These are phyloP conservation scores for Hypoxylon sp. DNA, from an alignment of 2,329 filamentous ascomycete genomes.

Conservation along the genomic window DNA sequence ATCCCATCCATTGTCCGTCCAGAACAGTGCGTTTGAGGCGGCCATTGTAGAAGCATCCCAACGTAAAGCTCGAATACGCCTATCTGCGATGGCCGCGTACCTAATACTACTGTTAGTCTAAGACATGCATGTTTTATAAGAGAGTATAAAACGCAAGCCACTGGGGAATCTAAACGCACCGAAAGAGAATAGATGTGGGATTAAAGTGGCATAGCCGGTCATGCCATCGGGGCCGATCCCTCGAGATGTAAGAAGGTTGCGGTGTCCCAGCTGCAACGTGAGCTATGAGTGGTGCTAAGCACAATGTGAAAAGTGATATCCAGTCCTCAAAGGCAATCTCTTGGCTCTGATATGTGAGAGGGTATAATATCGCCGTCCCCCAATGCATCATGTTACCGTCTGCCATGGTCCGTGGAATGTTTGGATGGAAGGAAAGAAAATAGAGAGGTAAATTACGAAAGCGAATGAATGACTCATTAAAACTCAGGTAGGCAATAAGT, in stretches of 20 bases:
- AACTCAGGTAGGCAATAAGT: not conserved
- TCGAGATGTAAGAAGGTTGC: slow-evolving; percentile 14
- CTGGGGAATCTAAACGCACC: slow-evolving; percentile 44
- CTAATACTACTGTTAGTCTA: slow-evolving; percentile 2
- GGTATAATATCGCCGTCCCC: slow-evolving; percentile 2
- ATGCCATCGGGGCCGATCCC: slow-evolving; percentile 48
- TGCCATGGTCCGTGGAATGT: not conserved
- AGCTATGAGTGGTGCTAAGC: slow-evolving; percentile 35
- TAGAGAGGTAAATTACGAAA: not conserved
- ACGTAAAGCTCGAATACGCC: slow-evolving; percentile 51
- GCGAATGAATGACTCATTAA: not conserved
- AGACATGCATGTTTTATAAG: not conserved
- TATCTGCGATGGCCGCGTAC: slow-evolving; percentile 52
- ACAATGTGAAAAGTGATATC: slow-evolving; percentile 25
- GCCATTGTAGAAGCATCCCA: slow-evolving; percentile 53
- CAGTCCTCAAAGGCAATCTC: slow-evolving; percentile 17
- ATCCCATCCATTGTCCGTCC: slow-evolving; percentile 55
- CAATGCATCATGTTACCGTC: not conserved
- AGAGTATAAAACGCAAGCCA: not conserved
- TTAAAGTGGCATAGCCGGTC: slow-evolving; percentile 54
- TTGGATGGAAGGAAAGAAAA: not conserved
- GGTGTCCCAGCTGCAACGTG: slow-evolving; percentile 31
- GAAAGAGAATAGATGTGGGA: slow-evolving; percentile 57
- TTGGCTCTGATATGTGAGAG: slow-evolving; percentile 14
- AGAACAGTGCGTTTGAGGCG: slow-evolving; percentile 55